Percentiles rank a stretch among this genome's conserved stretches.
phyloP scores from a whole-genome alignment of 306 rosid genomes.

The Ormosia semicastrata region DNA sequence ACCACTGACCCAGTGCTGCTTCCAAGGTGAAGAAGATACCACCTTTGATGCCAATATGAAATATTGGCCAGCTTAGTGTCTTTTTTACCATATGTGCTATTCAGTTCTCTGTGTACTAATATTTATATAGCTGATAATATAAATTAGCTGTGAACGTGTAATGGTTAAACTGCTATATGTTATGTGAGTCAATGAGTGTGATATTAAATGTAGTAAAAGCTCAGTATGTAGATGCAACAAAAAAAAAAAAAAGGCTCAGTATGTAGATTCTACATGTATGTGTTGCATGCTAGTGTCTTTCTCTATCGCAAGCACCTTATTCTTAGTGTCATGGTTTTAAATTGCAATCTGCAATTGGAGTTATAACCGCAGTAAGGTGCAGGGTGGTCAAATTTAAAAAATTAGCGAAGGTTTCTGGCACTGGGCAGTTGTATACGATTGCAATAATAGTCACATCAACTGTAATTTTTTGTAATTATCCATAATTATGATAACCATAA shows the following conservation, averaged over 20 bases:
- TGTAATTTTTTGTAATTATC: no score
- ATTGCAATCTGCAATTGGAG: no score
- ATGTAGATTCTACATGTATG: background rate
- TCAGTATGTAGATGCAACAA: no score
- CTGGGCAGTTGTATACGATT: no score
- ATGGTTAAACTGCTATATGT: background rate
- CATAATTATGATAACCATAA: no score
- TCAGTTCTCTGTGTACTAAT: background rate
- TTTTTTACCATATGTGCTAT: background rate
- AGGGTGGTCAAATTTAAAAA: no score
- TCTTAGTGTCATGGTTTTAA: background rate
- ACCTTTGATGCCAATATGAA: conserved; percentile 29
- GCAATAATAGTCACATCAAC: no score
- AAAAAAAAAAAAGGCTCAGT: no score
- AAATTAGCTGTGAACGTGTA: conserved; percentile 6
- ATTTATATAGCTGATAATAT: background rate
- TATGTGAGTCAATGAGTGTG: background rate
- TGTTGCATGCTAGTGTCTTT: conserved; percentile 10
- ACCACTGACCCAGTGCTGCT: conserved; percentile 22
- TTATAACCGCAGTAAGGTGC: no score
- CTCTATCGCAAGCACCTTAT: background rate
- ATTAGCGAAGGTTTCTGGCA: no score
- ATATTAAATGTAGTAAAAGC: background rate
- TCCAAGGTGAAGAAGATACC: conserved; percentile 30
- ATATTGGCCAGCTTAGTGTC: conserved; percentile 36